Conservation (phyloP, 768 basidiomycete genomes). For the Boletus reticulatus region DNA sequence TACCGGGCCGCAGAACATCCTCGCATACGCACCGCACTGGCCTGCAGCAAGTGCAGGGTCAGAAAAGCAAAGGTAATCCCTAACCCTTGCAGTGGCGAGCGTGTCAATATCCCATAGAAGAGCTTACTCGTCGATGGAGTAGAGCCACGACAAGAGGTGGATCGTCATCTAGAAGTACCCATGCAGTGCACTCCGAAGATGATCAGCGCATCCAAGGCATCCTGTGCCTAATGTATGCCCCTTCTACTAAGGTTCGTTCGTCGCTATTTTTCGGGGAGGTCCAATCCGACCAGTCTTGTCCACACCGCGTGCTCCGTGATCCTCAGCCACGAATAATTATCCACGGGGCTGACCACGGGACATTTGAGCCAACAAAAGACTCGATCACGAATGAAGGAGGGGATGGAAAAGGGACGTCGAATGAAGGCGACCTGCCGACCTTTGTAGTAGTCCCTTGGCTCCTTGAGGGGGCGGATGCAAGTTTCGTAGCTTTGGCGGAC, state of each 20-base stretch:
- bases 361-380: not conserved
- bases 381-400: too few relatives aligned
- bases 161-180: too few relatives aligned
- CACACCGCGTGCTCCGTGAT: not conserved
- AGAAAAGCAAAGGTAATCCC: conserved; percentile 62
- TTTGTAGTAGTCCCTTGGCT: not conserved
- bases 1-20: conserved; percentile 62
- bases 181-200: not conserved
- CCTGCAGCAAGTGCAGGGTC: conserved; percentile 71
- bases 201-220: not conserved
- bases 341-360: too few relatives aligned
- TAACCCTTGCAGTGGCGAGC: conserved; percentile 59
- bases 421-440: conserved; percentile 45
- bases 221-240: too few relatives aligned
- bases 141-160: not conserved
- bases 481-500: too few relatives aligned
- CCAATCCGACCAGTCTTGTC: not conserved
- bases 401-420: not conserved
- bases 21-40: conserved; percentile 66
- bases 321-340: not conserved
- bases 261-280: too few relatives aligned
- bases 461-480: too few relatives aligned
- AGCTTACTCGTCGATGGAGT: conserved; percentile 28
- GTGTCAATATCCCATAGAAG: conserved; percentile 75
- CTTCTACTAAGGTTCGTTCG: not conserved